Evolutionary conservation across 306 rosid species (phyloP), one percentile per base, ranked within the genome.

Genomic region (Casuarina equisetifolia): DNA sequence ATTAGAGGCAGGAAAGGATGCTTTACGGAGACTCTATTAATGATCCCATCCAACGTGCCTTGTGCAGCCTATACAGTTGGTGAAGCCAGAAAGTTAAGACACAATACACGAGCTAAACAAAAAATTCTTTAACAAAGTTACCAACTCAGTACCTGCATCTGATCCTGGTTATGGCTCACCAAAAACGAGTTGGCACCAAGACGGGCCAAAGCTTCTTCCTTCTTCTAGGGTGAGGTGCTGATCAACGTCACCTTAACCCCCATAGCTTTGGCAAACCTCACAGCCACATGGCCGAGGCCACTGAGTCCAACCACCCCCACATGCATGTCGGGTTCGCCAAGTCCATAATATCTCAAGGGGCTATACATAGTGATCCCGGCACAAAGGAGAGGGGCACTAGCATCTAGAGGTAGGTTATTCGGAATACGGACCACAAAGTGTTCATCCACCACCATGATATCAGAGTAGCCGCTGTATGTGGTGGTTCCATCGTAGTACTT

Each of bases 251-350:
- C 79, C 79, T 54, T 80, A 66, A 36, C 63, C 16, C 83, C 83
- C 20, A 80, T 63, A 51, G 83, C 83, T 74, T 67, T 80, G 8
- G 79, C 83, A 6, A 80, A 80, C 44, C 74, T 80, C 50, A 80
- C 79, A 1, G 83, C 83, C 0, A 74, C 61, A 45, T 80, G 83
- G 45, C 83, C 83, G 2, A 79, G 58, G 19, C 83, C 83, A 17
- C 82, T 77, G 4, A 78, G 82, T 54, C 82, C 82, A 19, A 72
- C 82, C 17, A 79, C 82, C 7, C 83, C 83, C 6, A 80, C 52
- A 1, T 64, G 75, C 74, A 73, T 9, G 4, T 75, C 83, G 10
- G 83, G 83, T 77, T 68, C 74, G n/a, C 67, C 78, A n/a, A 80
- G 75, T 20, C 70, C 79, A 45, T 16, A 80, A 19, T 53, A 74